Evolutionary conservation across 2,329 filamentous ascomycete species (phyloP), one percentile per base, ranked within the genome.

Genomic region (Mycocentrospora acerina): DNA sequence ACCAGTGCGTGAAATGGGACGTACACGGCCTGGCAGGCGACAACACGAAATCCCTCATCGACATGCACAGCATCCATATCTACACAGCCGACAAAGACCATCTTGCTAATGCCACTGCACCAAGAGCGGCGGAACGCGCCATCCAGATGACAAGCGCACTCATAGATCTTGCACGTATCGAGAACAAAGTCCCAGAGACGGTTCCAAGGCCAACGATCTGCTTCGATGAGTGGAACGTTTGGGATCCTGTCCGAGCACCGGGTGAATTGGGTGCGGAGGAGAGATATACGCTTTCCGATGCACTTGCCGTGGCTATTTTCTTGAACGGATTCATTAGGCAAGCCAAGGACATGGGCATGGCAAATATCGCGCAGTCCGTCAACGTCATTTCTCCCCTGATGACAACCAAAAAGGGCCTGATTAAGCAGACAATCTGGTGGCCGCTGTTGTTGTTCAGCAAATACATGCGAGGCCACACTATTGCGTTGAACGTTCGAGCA

Each of bases 221-320:
- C 72, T 90, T 90, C 60, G 86, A 90, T 60, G 86, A 90, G 66
- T 90, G 86, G 86, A 90, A 90, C 62, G 85, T 90, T 7, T 90
- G 86, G 86, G 85, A 88, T 53, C 83, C 85, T 1, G 72, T 76
- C 36, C 79, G 85, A 7, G 85, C 86, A 0, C 83, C 83, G 0
- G 86, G 86, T 12, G 81, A 85, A 53, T 64, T 78, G 44, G 86
- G 86, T 12, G 86, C 83, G 5, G 86, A 90, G 66, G 85, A 90
- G 60, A 64, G 60, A 30, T 69, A 90, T 69, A 88, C 82, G 0
- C 76, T 90, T 7, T 87, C 83, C 0, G 86, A 90, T 51, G 85
- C 84, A 2, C 73, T 90, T 12, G 86, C 85, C n/a, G 85, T 90
- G 0, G 79, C 78, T 3, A 76, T 86, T 14, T 90, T 83, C 79